phyloP scores from a whole-genome alignment of 2,329 filamentous ascomycete species.

The Colletotrichum filicis region DNA sequence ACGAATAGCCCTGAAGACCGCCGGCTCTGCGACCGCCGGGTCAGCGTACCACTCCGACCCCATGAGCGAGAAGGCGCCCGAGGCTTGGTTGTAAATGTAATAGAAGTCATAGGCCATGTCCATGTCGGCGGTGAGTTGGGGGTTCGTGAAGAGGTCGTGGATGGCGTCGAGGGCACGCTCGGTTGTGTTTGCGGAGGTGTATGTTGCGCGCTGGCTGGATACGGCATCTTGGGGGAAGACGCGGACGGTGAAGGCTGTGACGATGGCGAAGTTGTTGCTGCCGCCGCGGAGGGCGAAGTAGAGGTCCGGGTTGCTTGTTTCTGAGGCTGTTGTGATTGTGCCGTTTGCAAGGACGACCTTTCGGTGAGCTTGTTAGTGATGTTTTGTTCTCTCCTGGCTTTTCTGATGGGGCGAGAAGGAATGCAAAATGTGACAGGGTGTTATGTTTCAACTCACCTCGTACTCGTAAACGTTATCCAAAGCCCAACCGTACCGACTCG shows the following conservation, averaged over 20 bases:
- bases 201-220: neutral
- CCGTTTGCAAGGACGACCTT: slow-evolving; percentile 57
- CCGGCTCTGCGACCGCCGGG: neutral
- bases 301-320: slow-evolving; percentile 57
- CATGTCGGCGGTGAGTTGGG: neutral
- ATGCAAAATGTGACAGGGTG: no score
- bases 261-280: slow-evolving; percentile 67
- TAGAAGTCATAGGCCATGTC: neutral
- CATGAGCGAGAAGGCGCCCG: neutral
- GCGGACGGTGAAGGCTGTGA: slow-evolving; percentile 55
- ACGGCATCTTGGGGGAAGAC: neutral
- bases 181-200: neutral
- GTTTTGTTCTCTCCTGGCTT: no score
- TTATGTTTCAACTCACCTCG: slow-evolving; percentile 18
- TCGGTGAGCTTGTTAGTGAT: no score
- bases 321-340: slow-evolving; percentile 52
- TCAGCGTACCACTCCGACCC: neutral
- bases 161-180: neutral
- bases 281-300: slow-evolving; percentile 68
- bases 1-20: neutral
- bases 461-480: slow-evolving; percentile 39
- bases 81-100: neutral
- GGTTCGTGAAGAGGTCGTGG: neutral
- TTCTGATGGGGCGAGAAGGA: no score
- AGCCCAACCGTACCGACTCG: slow-evolving; percentile 39